Base-by-base conservation (phyloP, 768 basidiomycete species). In the Gymnopilus junonius region DNA sequence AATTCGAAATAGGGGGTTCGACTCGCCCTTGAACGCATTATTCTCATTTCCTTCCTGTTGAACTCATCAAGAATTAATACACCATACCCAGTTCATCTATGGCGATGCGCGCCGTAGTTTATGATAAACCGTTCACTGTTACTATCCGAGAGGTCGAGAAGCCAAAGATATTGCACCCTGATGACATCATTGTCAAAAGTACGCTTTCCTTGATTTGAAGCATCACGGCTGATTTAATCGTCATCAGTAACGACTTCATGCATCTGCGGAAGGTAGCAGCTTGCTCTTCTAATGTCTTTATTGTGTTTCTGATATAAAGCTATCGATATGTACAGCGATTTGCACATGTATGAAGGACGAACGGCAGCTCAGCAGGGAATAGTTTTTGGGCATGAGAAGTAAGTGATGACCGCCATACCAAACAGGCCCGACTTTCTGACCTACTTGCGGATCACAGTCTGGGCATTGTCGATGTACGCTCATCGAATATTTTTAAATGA, bases 261-360 rank as follows among this genome's bases (percentile, higher is more conserved):
- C 60, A 83, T 84, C 61, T 84, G 83, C 58, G 83, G 83, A 62
- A 84, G 83, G 82, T 81, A 58, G 23, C 1, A 10, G 14, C 25
- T 15, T 34, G 34, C 7, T 34, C 25, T 39, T 25, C 25, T 46
- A 11, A 56, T 35, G 17, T n/a, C 1, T 58, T 10, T 32, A 11
- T 54, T 29, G 8, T 20, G 14, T 27, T 23, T 35, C 15, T 48
- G 37, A 50, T 29, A 6, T 12, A 32, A 39, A 20, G 5, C n/a
- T n/a, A n/a, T n/a, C n/a, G n/a, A 8, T 35, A 4, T 4, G 40
- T 5, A 1, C 61, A 84, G 83, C 53, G 84, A 85, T 63, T 67
- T 85, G 58, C 84, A 85, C 65, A 84, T 85, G 84, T 85, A 85
- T 66, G 83, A 85, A 72, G 84, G 84, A 14, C 82, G 84, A 59